Conservation (phyloP, 2,329 filamentous ascomycete species). For the Raffaelea ambrosiae region DNA sequence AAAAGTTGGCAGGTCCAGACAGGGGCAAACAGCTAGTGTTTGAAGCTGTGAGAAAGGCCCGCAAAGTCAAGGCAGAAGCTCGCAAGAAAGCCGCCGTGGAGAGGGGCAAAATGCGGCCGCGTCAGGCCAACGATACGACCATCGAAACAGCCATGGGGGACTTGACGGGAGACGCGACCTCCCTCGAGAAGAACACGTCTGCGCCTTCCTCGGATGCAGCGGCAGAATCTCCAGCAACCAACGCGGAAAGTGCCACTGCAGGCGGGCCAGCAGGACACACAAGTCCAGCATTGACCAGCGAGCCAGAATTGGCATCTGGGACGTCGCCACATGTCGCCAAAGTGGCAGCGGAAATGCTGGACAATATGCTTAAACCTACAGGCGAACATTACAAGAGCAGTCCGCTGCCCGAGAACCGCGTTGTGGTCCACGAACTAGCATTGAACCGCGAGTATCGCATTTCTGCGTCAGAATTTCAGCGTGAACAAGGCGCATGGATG, state of each 20-base stretch:
- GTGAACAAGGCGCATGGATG: conserved; percentile 42
- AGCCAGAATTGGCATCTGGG: no score
- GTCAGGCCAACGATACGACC: conserved; percentile 43
- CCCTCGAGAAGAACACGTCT: no score
- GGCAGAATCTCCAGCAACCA: background rate
- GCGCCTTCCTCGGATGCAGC: background rate
- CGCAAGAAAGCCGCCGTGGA: conserved; percentile 49
- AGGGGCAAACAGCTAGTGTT: conserved; percentile 65
- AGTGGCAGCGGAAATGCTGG: background rate
- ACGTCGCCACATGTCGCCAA: background rate
- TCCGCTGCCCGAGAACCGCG: conserved; percentile 64
- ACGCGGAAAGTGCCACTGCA: background rate
- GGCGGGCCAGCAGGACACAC: no score
- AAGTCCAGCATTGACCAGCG: no score
- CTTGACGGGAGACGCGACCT: conserved; percentile 13
- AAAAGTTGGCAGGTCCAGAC: conserved; percentile 64
- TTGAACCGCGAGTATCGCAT: conserved; percentile 74
- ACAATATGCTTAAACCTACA: background rate
- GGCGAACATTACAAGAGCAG: conserved; percentile 10
- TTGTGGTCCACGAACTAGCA: conserved; percentile 70
- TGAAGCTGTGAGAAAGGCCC: conserved; percentile 64
- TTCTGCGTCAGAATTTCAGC: conserved; percentile 50
- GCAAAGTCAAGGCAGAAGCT: conserved; percentile 45
- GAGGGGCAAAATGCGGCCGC: conserved; percentile 59
- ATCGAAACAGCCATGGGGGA: conserved; percentile 29